phyloP scores from a whole-genome alignment of 768 basidiomycete genomes.

The Pulveroboletus ravenelii region DNA sequence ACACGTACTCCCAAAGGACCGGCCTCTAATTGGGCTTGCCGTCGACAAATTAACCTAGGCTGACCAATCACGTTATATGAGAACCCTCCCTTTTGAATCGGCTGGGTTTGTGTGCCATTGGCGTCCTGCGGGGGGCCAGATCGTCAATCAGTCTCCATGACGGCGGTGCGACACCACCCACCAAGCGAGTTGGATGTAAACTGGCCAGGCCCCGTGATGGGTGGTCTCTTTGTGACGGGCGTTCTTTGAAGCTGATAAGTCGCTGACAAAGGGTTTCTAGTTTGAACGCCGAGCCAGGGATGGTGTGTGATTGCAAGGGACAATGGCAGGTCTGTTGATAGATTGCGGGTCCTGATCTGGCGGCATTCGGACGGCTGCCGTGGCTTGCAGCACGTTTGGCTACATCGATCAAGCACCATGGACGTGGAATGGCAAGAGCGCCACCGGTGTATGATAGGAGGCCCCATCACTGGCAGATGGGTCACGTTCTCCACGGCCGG shows the following conservation, averaged over 20 bases:
- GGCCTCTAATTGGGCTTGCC: slow-evolving; percentile 6
- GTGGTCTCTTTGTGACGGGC: neutral
- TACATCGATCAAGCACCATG: neutral
- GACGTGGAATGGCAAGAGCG: no score
- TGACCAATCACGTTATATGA: neutral
- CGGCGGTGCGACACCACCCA: neutral
- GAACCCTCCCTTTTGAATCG: slow-evolving; percentile 1
- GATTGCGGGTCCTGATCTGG: neutral
- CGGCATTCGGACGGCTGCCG: slow-evolving; percentile 4
- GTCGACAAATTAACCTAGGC: neutral
- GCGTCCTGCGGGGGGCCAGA: neutral
- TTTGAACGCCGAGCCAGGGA: neutral
- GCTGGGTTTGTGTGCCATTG: neutral
- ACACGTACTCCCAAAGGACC: slow-evolving; percentile 1
- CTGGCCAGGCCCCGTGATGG: neutral
- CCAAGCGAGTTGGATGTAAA: neutral
- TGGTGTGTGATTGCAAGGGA: slow-evolving; percentile 7
- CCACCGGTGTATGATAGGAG: no score
- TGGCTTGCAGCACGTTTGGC: neutral
- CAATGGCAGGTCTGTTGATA: neutral
- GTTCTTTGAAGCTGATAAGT: neutral
- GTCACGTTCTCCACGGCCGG: neutral
- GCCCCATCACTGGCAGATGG: neutral
- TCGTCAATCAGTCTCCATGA: slow-evolving; percentile 15
- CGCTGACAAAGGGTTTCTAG: slow-evolving; percentile 1